Conservation (phyloP, 371 early-diverging fungal genomes). For the Apophysomyces variabilis region DNA sequence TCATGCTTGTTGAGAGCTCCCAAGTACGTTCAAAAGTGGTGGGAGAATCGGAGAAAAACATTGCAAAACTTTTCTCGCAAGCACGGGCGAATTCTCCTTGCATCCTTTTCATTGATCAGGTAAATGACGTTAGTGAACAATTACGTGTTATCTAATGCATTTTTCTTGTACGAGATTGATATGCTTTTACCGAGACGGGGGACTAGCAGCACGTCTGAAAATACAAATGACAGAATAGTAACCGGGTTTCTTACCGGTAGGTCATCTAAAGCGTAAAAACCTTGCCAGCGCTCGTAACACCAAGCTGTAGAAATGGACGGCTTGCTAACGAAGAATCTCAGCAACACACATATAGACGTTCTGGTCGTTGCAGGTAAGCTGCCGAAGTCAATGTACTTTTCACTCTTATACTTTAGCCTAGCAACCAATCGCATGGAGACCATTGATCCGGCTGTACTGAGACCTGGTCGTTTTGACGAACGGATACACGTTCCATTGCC, state of each 20-base stretch:
- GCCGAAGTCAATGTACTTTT: background rate
- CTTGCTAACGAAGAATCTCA: slow-evolving; percentile 57
- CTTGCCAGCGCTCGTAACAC: background rate
- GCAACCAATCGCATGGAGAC: slow-evolving; percentile 72
- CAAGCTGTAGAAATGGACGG: slow-evolving; percentile 80
- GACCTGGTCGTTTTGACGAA: slow-evolving; percentile 99
- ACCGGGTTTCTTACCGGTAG: slow-evolving; percentile 80
- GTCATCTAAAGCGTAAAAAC: slow-evolving; percentile 1
- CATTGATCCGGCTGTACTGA: slow-evolving; percentile 94
- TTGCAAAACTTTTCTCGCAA: slow-evolving; percentile 74
- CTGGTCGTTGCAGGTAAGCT: slow-evolving; percentile 75
- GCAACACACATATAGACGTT: slow-evolving; percentile 60
- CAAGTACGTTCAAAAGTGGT: slow-evolving; percentile 82
- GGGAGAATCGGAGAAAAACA: slow-evolving; percentile 81
- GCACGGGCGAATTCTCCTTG: slow-evolving; percentile 83
- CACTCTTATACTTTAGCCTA: slow-evolving; percentile 18
- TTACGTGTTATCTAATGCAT: background rate
- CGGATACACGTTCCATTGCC: slow-evolving; percentile 96
- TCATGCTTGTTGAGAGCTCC: slow-evolving; percentile 78
- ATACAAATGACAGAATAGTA: slow-evolving; percentile 80
- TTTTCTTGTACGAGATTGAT: slow-evolving; percentile 59
- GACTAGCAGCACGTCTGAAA: slow-evolving; percentile 71
- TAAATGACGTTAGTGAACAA: slow-evolving; percentile 21
- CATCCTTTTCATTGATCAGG: slow-evolving; percentile 85
- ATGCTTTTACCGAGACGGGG: slow-evolving; percentile 74